Percentiles rank a stretch among this genome's conserved stretches.
Conservation (phyloP, 257 asterid species). For the Ligustrum vulgare region DNA sequence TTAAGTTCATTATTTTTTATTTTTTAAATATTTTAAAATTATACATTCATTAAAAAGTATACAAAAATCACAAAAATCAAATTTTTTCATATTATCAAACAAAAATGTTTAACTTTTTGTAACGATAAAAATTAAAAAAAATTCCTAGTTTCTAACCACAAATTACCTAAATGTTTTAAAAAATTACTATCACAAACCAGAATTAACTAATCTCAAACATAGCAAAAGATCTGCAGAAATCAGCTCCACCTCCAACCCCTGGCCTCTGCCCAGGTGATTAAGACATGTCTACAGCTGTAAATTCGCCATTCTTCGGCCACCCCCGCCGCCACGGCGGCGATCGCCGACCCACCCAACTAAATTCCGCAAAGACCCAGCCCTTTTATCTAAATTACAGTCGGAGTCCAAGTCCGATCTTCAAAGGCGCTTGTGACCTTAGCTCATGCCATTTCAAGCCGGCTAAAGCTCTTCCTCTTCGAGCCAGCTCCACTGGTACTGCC, state of each 20-base stretch:
- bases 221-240: background rate
- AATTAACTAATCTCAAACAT: no score
- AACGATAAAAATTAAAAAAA: no score
- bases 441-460: conserved; percentile 36
- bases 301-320: conserved; percentile 32
- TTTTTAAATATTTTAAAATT: no score
- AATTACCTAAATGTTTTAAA: no score
- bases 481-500: conserved; percentile 49
- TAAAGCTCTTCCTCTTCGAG: conserved; percentile 31
- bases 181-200: no score
- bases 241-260: background rate
- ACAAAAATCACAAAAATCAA: no score
- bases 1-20: no score
- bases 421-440: conserved; percentile 22
- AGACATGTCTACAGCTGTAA: conserved; percentile 50
- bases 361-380: conserved; percentile 24
- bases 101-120: no score
- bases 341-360: conserved; percentile 15
- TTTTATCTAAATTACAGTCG: conserved; percentile 35
- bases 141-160: no score
- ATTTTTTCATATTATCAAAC: no score
- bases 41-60: no score
- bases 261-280: conserved; percentile 1
- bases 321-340: conserved; percentile 15
- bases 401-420: conserved; percentile 32